Percentiles rank a stretch among this genome's conserved stretches.
Conservation (phyloP, 257 asterid genomes). For the Asclepias syriaca region DNA sequence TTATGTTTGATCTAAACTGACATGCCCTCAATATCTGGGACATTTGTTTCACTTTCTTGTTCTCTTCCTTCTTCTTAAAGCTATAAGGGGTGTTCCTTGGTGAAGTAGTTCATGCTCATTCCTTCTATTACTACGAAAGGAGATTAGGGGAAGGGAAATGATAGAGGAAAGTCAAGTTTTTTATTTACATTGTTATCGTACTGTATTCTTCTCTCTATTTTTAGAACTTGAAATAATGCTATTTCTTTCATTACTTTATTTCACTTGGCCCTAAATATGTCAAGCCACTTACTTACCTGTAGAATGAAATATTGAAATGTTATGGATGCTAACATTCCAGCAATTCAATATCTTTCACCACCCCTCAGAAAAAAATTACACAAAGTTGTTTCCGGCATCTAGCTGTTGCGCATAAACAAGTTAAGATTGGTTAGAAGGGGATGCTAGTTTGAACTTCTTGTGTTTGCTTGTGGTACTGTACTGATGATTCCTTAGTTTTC, state of each 20-base stretch:
- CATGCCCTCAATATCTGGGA: too few relatives aligned
- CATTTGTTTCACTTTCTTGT: too few relatives aligned
- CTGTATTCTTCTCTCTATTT: neutral
- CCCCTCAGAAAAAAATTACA: neutral
- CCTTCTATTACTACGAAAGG: neutral
- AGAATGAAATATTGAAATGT: neutral
- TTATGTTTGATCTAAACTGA: too few relatives aligned
- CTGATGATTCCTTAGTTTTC: neutral
- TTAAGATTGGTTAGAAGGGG: too few relatives aligned
- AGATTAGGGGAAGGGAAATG: neutral
- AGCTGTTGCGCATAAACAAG: too few relatives aligned
- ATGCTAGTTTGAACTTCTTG: too few relatives aligned
- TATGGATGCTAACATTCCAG: neutral
- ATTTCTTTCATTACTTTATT: neutral
- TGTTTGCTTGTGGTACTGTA: too few relatives aligned
- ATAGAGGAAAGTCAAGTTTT: neutral
- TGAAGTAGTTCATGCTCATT: neutral
- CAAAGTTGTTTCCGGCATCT: neutral
- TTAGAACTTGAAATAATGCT: neutral
- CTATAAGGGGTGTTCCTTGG: neutral
- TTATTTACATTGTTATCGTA: neutral
- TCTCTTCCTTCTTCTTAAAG: too few relatives aligned
- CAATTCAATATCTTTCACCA: neutral
- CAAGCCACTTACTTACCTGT: neutral
- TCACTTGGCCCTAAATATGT: neutral